These are phyloP conservation scores for Phytophthora lateralis DNA, from an alignment of 352 stramenopile genomes.

Conservation along the genomic window DNA sequence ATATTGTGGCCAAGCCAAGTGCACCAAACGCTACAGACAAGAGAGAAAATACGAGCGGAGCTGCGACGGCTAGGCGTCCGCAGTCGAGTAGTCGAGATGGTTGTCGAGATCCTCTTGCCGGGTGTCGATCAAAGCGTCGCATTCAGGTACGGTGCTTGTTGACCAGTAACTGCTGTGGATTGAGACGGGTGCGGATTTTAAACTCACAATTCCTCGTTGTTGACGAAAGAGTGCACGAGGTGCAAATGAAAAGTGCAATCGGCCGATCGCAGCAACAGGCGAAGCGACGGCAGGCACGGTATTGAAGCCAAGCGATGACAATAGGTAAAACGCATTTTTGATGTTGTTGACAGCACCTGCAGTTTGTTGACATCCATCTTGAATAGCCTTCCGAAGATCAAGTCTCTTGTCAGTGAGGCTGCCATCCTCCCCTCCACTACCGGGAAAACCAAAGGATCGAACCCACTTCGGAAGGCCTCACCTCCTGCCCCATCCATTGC, in stretches of 20 bases:
- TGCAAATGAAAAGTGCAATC: conserved; percentile 10
- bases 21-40: background rate
- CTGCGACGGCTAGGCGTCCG: conserved; percentile 29
- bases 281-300: background rate
- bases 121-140: conserved; percentile 25
- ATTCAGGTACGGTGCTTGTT: conserved; percentile 31
- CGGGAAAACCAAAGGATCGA: background rate
- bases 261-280: background rate
- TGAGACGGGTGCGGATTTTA: background rate
- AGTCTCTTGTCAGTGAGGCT: background rate
- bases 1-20: background rate
- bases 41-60: conserved; percentile 15
- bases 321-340: conserved; percentile 12
- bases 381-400: conserved; percentile 22
- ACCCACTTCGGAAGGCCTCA: background rate
- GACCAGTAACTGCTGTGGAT: background rate
- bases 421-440: background rate
- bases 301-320: conserved; percentile 6
- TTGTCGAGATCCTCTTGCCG: conserved; percentile 11
- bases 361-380: background rate
- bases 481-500: background rate
- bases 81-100: conserved; percentile 3
- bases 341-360: background rate
- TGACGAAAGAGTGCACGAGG: conserved; percentile 39
- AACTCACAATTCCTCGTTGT: conserved; percentile 1